Conservation (phyloP, 495 filamentous ascomycete genomes). For the Parachaetomium inaequale region DNA sequence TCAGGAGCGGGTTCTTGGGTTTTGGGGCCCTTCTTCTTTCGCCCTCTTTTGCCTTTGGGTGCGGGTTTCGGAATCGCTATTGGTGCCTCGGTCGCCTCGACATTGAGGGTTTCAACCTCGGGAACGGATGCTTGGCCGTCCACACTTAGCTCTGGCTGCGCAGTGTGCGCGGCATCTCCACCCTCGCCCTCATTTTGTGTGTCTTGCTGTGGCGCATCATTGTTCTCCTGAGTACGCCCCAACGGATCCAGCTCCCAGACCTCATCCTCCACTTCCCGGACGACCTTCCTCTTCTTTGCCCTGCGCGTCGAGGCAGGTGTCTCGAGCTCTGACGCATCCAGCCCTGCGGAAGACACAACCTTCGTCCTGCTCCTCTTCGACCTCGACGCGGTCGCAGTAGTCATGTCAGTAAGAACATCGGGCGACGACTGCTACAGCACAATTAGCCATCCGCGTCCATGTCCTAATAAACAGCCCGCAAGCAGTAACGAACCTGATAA, state of each 20-base stretch:
- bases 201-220: neutral
- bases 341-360: neutral
- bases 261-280: conserved; percentile 7
- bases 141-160: neutral
- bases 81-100: neutral
- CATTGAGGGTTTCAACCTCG: neutral
- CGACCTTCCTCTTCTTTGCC: conserved; percentile 12
- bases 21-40: conserved; percentile 10
- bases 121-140: neutral
- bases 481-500: neutral
- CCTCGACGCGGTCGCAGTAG: neutral
- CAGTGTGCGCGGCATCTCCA: neutral
- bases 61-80: neutral
- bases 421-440: conserved; percentile 19
- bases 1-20: neutral
- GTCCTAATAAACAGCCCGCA: neutral
- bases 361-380: conserved; percentile 1
- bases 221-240: neutral
- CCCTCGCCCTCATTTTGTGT: neutral
- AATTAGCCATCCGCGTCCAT: neutral
- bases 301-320: conserved; percentile 12
- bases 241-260: neutral
- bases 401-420: conserved; percentile 22
- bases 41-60: conserved; percentile 1
- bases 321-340: neutral